Conservation (phyloP, 371 early-diverging fungal species). For the Mucor saturninus region DNA sequence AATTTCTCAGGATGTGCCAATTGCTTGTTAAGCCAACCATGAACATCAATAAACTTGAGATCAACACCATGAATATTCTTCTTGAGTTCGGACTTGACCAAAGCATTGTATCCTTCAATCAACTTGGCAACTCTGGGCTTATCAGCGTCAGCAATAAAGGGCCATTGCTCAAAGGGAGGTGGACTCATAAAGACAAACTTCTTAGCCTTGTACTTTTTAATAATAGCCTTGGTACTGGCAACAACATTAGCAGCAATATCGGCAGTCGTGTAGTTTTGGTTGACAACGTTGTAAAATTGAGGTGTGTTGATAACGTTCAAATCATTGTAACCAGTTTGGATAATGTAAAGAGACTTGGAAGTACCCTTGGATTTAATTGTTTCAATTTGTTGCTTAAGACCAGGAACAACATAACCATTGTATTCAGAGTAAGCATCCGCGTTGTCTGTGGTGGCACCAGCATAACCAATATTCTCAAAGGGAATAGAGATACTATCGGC, state of each 20-base stretch:
- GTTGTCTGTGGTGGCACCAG: conserved; percentile 62
- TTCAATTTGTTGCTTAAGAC: conserved; percentile 24
- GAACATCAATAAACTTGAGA: conserved; percentile 17
- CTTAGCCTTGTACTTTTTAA: conserved; percentile 26
- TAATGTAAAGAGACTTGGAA: conserved; percentile 18
- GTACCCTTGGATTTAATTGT: conserved; percentile 14
- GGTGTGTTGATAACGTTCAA: conserved; percentile 26
- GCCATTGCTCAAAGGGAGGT: conserved; percentile 30
- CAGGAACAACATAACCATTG: conserved; percentile 29
- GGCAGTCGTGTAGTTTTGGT: conserved; percentile 17
- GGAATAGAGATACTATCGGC: conserved; percentile 32
- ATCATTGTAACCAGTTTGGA: conserved; percentile 34
- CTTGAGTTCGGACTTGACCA: conserved; percentile 19
- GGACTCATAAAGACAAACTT: conserved; percentile 20
- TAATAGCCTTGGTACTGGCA: conserved; percentile 15
- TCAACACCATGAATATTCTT: conserved; percentile 12
- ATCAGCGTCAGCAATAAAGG: conserved; percentile 19
- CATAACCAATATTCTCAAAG: conserved; percentile 38
- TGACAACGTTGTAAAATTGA: conserved; percentile 29
- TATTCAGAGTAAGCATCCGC: conserved; percentile 23
- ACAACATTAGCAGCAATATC: conserved; percentile 19
- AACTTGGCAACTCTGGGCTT: conserved; percentile 11
- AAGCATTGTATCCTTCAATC: conserved; percentile 19
- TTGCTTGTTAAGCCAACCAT: conserved; percentile 10
- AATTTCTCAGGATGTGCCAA: conserved; percentile 20